Base-by-base conservation (phyloP, 306 rosid genomes). In the Lagenaria siceraria region DNA sequence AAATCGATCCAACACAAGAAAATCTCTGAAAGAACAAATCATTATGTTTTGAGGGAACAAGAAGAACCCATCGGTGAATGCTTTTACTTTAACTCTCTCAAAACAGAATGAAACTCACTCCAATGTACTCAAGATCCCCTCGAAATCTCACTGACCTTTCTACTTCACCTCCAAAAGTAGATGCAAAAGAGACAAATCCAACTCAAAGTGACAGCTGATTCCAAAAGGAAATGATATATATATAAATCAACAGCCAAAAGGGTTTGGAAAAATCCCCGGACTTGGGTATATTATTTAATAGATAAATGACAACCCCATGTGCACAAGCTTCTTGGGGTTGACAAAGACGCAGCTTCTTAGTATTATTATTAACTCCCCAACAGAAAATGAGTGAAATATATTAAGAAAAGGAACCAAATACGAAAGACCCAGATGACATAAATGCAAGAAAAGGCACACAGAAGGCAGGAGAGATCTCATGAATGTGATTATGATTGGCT, bases 191-290 rank as follows among this genome's bases (percentile, higher is more conserved):
- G 42, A 73, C 43, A 49, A 72, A 49, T 52, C 76, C 38, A 48
- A 24, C 60, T 72, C 76, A 72, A 72, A 49, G 60, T 49, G 76
- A 29, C 77, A 49, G 77, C 77, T 7, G 77, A 73, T 73, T 73
- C 77, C 62, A 29, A 73, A 73, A 52, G 10, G 61, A 73, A 27
- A 52, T 62, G 58, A 73, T 10, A 52, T 13, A 27, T 13, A 27
- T n/a, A 19, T 73, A 73, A 73, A 52, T 52, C 46, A 51, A 29
- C 48, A 19, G 77, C 77, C 46, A 51, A 24, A 31, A 40, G 61
- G 22, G 22, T 49, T 71, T 4, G 49, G 60, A 51, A 25, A 24
- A 70, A 46, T 40, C 54, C 59, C 25, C 27, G 5, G 73, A 40
- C 74, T 24, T 2, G 6, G 75, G 53, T 51, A 17, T 71, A 43